Base-by-base conservation (phyloP, 345 rosid genomes). In the Arabidopsis arenosa region DNA sequence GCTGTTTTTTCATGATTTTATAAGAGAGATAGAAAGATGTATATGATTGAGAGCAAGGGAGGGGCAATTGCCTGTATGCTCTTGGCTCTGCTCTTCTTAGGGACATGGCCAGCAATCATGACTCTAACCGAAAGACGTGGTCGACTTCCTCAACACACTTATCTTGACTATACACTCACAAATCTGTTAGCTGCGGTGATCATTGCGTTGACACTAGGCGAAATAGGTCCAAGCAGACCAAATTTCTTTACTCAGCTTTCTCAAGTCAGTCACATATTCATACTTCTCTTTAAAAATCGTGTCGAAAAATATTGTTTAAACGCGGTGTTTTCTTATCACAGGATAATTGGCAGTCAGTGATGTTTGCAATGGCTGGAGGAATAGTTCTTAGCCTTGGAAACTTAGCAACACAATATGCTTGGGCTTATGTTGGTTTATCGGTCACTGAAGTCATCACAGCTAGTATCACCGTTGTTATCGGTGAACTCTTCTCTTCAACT, bases 21-120 rank as follows among this genome's bases (percentile, higher is more conserved):
- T 3, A 23, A 67, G 12, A 54, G 66, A 58, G 43, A 8, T 28
- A 1, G 45, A 66, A 58, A 75, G 49, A 88, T 92, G 90, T 92
- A 83, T 82, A 5, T 87, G 74, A 89, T 91, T 44, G 94, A 90
- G 82, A 93, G 93, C 86, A 93, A 90, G 83, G 96, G 76, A 65
- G 98, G 93, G 18, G 98, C 98, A 59, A 87, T 93, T 60, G 66
- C 53, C 13, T 91, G 98, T 41, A 91, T 93, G 97, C 78, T 93
- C 48, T 80, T 91, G 8, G 84, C 96, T 44, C 77, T 93, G 35
- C 63, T 88, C 74, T 88, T 87, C 84, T 66, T 93, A 83, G 98
- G 98, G 8, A 93, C 97, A 77, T 93, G 97, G 96, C 98, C 97
- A 65, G 98, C 94, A 13, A 12, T 93, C 35, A 70, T 93, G 75